Evolutionary conservation across 139 green algal genomes (phyloP), one percentile per base, ranked within the genome.

Genomic region (Choricystis sp.): DNA sequence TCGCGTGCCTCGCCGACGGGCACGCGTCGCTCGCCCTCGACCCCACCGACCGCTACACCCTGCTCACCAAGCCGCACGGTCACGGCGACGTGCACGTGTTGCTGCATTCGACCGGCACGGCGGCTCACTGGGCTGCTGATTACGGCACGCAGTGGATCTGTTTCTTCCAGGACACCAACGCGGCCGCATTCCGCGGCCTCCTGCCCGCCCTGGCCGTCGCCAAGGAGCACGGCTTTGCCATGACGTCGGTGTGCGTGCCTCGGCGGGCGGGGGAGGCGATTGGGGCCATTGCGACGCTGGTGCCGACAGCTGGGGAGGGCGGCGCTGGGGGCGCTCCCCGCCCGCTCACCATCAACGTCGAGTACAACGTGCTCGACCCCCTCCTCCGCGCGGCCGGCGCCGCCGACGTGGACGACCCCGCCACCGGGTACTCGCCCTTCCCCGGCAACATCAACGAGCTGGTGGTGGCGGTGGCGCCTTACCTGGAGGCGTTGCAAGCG

Each of bases 121-220:
- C 61, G 5, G 61, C 25, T 52, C 48, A 74, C 61, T 96, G 89
- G 89, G 26, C 64, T 27, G 49, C 61, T 21, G 26, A 69, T 14
- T n/a, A n/a, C n/a, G 92, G 92, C 1, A 70, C 93, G 49, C 84
- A 91, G 74, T 97, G 90, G 89, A 79, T 98, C 2, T 88, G 83
- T 65, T 98, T 98, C 79, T 98, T 98, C 77, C 87, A 94, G 74
- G 93, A 99, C 82, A 99, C 93, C 59, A 99, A 99, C 71, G 86
- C 77, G 3, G 80, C 94, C 0, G 89, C 96, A 3, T 97, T 98
- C 81, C 74, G 86, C 27, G 91, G 74, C 16, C 68, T 99, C 24
- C 81, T 87, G 2, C 70, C 82, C 1, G 89, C 19, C 4, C 49
- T 49, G 72, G 80, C 72, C 27, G 79, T 97, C 21, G 86, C 73